These are phyloP conservation scores for Spathaspora boniae DNA, from an alignment of 805 yeast species.

Conservation along the genomic window DNA sequence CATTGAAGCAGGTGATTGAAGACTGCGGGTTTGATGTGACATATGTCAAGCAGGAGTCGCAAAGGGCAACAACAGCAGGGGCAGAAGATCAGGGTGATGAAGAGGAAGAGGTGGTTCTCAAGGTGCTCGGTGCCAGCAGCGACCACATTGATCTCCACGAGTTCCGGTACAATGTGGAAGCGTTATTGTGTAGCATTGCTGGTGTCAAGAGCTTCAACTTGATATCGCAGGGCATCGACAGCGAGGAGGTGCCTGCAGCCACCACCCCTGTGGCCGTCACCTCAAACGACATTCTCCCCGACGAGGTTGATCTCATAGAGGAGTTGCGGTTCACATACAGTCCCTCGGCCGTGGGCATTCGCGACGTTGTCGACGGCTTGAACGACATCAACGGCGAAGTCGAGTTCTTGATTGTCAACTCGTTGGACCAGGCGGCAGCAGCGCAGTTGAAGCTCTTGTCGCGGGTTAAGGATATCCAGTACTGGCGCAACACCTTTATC, in stretches of 20 bases:
- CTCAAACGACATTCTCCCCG: slow-evolving; percentile 6
- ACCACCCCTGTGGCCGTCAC: too few species aligned
- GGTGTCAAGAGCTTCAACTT: slow-evolving; percentile 23
- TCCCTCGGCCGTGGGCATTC: slow-evolving; percentile 52
- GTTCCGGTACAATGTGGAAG: slow-evolving; percentile 40
- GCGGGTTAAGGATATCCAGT: slow-evolving; percentile 64
- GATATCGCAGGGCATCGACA: slow-evolving; percentile 5
- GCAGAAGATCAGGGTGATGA: slow-evolving; percentile 11
- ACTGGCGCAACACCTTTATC: slow-evolving; percentile 62
- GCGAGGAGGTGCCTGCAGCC: too few species aligned
- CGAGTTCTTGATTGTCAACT: slow-evolving; percentile 45
- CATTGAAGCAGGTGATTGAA: slow-evolving; percentile 56
- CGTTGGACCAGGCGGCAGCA: slow-evolving; percentile 50
- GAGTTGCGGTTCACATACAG: slow-evolving; percentile 47
- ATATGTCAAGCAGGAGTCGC: slow-evolving; percentile 1
- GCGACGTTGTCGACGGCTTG: slow-evolving; percentile 51
- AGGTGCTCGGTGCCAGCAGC: slow-evolving; percentile 30
- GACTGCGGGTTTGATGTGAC: slow-evolving; percentile 45
- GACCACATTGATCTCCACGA: slow-evolving; percentile 23
- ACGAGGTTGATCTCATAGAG: slow-evolving; percentile 17
- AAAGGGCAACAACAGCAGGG: background rate
- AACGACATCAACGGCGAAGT: slow-evolving; percentile 48
- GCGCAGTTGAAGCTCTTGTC: slow-evolving; percentile 69
- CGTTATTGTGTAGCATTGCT: slow-evolving; percentile 27
- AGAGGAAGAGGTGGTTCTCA: slow-evolving; percentile 28